Percentiles rank a stretch among this genome's conserved stretches.
Conservation (phyloP, 2,329 filamentous ascomycete genomes). For the Pseudogymnoascus sp. region DNA sequence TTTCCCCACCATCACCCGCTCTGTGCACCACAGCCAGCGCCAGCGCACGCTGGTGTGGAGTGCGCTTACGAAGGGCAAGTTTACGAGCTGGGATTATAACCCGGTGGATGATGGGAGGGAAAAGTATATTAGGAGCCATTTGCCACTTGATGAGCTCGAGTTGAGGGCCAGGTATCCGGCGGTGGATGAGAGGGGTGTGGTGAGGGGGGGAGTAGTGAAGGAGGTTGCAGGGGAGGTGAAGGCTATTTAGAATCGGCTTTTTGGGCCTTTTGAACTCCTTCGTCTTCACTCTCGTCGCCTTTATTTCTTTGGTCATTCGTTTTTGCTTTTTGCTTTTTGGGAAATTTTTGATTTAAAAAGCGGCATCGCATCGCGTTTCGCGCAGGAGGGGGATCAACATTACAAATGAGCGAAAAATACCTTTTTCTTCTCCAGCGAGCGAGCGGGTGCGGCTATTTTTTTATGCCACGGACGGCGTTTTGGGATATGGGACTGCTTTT, state of each 20-base stretch:
- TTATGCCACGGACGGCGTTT: neutral
- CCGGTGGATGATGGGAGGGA: constrained; percentile 62
- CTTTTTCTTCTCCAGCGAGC: neutral
- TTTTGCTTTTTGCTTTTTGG: neutral
- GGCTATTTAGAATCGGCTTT: neutral
- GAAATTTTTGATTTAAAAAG: neutral
- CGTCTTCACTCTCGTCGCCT: too few species aligned
- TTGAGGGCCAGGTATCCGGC: constrained; percentile 65
- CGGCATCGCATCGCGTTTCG: neutral
- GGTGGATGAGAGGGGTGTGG: constrained; percentile 49
- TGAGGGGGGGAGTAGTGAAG: constrained; percentile 19
- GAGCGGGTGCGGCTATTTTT: neutral
- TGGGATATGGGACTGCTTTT: too few species aligned
- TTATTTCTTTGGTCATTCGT: too few species aligned
- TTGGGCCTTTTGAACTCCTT: too few species aligned
- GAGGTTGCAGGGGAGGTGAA: neutral
- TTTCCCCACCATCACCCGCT: constrained; percentile 65
- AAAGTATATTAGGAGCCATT: constrained; percentile 79
- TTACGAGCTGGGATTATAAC: constrained; percentile 81
- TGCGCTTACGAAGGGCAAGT: constrained; percentile 67
- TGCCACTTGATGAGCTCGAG: constrained; percentile 74
- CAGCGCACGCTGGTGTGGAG: constrained; percentile 72
- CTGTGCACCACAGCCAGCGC: constrained; percentile 71
- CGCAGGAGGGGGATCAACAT: neutral
- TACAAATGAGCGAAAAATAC: neutral